phyloP scores from a whole-genome alignment of 148 eudicot species.

The Rhododendron griersonianum region DNA sequence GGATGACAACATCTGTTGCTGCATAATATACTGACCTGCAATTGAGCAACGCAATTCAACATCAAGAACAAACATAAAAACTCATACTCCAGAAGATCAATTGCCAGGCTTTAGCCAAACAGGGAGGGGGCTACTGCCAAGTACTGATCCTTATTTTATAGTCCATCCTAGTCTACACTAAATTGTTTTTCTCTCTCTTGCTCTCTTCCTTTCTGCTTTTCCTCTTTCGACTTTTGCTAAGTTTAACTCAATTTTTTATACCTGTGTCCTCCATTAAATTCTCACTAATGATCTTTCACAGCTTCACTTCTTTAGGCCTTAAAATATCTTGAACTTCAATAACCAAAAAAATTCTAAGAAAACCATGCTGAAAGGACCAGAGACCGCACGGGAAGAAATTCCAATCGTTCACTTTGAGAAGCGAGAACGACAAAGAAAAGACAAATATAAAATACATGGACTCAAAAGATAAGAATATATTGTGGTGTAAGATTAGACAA shows the following conservation, averaged over 20 bases:
- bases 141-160: neutral
- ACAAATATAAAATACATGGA: neutral
- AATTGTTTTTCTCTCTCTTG: neutral
- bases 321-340: neutral
- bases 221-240: neutral
- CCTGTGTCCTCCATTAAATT: neutral
- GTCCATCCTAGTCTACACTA: neutral
- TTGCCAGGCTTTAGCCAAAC: neutral
- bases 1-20: slow-evolving; percentile 91
- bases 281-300: neutral
- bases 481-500: neutral
- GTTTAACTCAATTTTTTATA: neutral
- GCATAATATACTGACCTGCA: slow-evolving; percentile 99
- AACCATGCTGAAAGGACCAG: neutral
- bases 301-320: neutral
- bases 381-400: neutral
- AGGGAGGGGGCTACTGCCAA: neutral
- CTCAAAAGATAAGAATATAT: neutral
- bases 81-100: neutral
- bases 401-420: neutral
- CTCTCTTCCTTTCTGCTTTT: neutral
- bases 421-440: neutral
- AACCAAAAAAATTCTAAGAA: neutral
- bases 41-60: slow-evolving; percentile 28
- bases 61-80: slow-evolving; percentile 5